phyloP scores from a whole-genome alignment of 805 yeast species.

The Ogataea nitratoaversa region DNA sequence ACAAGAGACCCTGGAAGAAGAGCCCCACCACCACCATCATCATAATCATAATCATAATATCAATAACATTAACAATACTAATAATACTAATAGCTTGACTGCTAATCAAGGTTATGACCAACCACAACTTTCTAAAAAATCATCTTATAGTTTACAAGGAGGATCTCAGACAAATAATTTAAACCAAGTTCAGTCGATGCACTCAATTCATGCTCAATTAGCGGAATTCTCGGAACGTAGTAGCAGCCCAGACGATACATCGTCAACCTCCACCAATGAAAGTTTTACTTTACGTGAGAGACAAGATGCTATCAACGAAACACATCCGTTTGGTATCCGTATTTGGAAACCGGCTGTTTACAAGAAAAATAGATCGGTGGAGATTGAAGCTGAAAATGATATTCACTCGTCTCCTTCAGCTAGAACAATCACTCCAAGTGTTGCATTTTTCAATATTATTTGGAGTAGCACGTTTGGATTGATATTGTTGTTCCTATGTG shows the following conservation, averaged over 20 bases:
- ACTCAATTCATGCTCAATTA: conserved; percentile 7
- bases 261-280: conserved; percentile 53
- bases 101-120: no score
- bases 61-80: no score
- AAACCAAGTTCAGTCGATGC: conserved; percentile 1
- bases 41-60: no score
- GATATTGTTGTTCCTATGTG: conserved; percentile 49
- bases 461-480: conserved; percentile 79
- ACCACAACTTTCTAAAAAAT: background rate
- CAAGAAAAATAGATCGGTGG: conserved; percentile 88
- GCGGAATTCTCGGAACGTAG: conserved; percentile 11
- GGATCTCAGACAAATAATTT: background rate
- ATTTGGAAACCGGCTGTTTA: conserved; percentile 98
- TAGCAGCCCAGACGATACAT: conserved; percentile 33
- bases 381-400: conserved; percentile 86
- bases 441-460: conserved; percentile 59
- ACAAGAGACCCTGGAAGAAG: conserved; percentile 13
- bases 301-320: conserved; percentile 92
- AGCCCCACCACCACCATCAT: conserved; percentile 3
- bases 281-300: conserved; percentile 86
- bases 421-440: conserved; percentile 54
- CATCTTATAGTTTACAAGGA: background rate
- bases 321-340: conserved; percentile 97
- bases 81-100: no score
- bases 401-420: conserved; percentile 68